These are phyloP conservation scores for Schizosaccharomyces octosporus DNA, from an alignment of 805 yeast genomes.

Conservation along the genomic window DNA sequence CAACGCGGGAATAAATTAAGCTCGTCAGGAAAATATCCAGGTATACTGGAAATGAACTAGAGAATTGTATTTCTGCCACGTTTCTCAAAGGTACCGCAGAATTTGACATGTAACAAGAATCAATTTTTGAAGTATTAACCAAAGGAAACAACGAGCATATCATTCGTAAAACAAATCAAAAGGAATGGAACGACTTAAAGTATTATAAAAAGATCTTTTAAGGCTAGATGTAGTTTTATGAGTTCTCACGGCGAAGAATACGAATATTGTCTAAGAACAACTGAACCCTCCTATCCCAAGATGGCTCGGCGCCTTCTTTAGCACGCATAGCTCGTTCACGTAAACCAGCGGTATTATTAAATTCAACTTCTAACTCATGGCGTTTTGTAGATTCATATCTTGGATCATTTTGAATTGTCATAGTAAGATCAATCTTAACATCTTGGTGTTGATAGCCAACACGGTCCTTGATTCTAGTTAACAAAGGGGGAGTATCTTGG, in stretches of 20 bases:
- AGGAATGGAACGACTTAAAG: background rate
- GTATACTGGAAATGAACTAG: no score
- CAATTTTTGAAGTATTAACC: no score
- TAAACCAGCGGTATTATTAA: background rate
- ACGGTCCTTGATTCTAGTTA: constrained; percentile 4
- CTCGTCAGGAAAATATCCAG: no score
- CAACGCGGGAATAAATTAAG: no score
- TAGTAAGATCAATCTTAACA: background rate
- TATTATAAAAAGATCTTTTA: background rate
- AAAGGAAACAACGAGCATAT: no score
- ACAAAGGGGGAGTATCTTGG: background rate
- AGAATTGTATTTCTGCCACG: no score
- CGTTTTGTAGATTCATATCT: background rate
- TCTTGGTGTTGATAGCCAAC: background rate
- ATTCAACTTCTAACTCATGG: constrained; percentile 2
- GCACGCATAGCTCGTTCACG: background rate
- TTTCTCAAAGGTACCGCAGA: no score
- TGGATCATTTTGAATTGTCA: background rate
- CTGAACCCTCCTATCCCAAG: background rate
- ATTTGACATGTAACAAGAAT: no score
- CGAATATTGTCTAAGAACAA: background rate
- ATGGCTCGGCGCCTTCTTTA: background rate
- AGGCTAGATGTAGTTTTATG: background rate
- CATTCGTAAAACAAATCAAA: background rate
- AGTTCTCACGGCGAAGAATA: background rate